A percentile compares a stretch with the other conserved stretches of the same genome.
phyloP scores from a whole-genome alignment of 2,329 filamentous ascomycete genomes.

The Aspergillus ibericus region DNA sequence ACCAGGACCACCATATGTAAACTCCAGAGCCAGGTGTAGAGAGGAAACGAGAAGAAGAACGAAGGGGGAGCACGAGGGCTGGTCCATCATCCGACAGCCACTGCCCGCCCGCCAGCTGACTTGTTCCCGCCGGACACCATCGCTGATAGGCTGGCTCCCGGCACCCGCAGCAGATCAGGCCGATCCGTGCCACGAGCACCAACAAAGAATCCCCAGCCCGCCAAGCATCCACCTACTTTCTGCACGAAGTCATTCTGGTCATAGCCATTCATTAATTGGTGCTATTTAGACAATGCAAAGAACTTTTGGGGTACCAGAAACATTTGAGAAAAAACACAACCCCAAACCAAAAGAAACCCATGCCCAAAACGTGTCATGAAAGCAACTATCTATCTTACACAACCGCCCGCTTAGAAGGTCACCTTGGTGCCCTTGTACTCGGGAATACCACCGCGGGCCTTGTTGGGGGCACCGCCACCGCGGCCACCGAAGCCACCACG shows the following conservation, averaged over 20 bases:
- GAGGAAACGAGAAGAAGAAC: background rate
- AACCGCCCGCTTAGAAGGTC: constrained; percentile 59
- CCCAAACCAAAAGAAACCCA: background rate
- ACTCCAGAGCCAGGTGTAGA: background rate
- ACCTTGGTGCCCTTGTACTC: constrained; percentile 79
- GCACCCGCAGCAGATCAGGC: constrained; percentile 1
- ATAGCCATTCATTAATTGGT: constrained; percentile 10
- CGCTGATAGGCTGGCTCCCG: background rate
- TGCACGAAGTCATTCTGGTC: background rate
- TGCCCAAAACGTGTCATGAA: background rate
- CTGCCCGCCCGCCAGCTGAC: background rate
- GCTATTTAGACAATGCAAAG: background rate
- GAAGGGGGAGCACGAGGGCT: background rate
- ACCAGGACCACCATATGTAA: background rate
- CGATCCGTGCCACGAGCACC: background rate
- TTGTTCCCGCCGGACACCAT: background rate
- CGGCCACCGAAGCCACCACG: constrained; percentile 49
- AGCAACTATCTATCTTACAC: background rate
- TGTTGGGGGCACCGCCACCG: constrained; percentile 48
- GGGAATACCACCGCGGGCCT: constrained; percentile 57
- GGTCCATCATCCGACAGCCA: constrained; percentile 1
- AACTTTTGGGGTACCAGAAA: background rate
- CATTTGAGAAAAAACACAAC: constrained; percentile 2
- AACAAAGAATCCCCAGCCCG: too few species aligned
- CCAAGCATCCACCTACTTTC: too few species aligned